Evolutionary conservation across 495 filamentous ascomycete genomes (phyloP).

Genomic region (Sphaerosporella brunnea): DNA sequence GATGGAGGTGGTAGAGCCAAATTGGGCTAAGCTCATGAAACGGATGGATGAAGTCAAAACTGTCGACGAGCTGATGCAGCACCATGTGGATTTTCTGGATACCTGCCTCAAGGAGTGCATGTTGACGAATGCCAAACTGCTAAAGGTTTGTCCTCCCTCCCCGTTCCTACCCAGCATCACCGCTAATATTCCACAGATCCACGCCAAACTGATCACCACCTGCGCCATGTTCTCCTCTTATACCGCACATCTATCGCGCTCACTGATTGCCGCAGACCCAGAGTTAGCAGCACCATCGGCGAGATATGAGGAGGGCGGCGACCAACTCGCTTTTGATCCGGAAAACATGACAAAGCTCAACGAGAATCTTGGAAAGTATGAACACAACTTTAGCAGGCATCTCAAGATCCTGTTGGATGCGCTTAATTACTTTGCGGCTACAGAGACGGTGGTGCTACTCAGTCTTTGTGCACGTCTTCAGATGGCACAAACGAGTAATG

Average conservation of each 20-base stretch:
- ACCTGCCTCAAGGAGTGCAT: slow-evolving; percentile 97
- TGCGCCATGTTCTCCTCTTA: slow-evolving; percentile 85
- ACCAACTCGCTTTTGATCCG: slow-evolving; percentile 35
- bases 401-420: slow-evolving; percentile 82
- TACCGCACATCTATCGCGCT: slow-evolving; percentile 54
- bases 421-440: slow-evolving; percentile 90
- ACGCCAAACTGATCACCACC: slow-evolving; percentile 82
- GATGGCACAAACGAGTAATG: slow-evolving; percentile 46
- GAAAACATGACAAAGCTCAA: slow-evolving; percentile 56
- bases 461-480: slow-evolving; percentile 65
- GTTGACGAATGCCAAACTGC: slow-evolving; percentile 84
- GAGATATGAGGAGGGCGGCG: slow-evolving; percentile 26
- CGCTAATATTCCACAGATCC: too few relatives aligned
- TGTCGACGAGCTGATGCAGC: slow-evolving; percentile 95
- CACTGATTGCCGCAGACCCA: slow-evolving; percentile 59
- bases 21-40: slow-evolving; percentile 85
- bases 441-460: slow-evolving; percentile 84
- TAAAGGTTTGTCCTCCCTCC: slow-evolving; percentile 48
- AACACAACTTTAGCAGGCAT: slow-evolving; percentile 78
- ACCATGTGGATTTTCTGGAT: slow-evolving; percentile 95
- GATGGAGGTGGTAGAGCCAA: slow-evolving; percentile 90
- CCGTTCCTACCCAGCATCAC: too few relatives aligned
- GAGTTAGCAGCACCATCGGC: slow-evolving; percentile 36
- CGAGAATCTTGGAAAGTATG: slow-evolving; percentile 71
- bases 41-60: slow-evolving; percentile 61